These are phyloP conservation scores for Coniophora puteana DNA, from an alignment of 1,284 basidiomycete genomes.

Conservation along the genomic window DNA sequence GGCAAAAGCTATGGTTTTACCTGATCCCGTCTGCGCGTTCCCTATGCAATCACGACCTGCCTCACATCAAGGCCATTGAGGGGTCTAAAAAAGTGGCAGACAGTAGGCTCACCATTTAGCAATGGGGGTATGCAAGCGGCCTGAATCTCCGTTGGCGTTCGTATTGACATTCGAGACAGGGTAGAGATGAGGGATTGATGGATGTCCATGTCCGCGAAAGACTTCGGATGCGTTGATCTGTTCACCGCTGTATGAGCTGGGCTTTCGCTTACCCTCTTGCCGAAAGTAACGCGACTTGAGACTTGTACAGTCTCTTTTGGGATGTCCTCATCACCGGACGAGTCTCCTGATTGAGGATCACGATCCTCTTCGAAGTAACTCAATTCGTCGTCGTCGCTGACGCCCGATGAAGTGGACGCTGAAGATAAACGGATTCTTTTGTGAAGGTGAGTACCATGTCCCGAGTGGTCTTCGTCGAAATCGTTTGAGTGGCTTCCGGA, in stretches of 20 bases:
- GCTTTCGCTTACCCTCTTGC: background rate
- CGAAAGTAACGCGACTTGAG: background rate
- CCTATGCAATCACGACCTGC: slow-evolving; percentile 92
- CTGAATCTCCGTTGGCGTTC: slow-evolving; percentile 87
- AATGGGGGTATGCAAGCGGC: slow-evolving; percentile 87
- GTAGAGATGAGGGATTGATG: slow-evolving; percentile 68
- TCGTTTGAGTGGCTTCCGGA: no score
- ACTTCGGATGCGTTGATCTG: slow-evolving; percentile 11
- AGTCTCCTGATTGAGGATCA: no score
- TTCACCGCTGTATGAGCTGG: slow-evolving; percentile 1
- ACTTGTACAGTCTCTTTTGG: background rate
- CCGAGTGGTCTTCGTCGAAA: no score
- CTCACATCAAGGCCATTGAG: slow-evolving; percentile 26
- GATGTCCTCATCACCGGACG: no score
- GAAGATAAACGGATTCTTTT: no score
- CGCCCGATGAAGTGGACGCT: no score
- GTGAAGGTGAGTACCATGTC: no score
- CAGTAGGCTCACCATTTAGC: slow-evolving; percentile 57
- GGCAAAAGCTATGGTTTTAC: slow-evolving; percentile 97
- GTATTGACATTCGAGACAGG: slow-evolving; percentile 83
- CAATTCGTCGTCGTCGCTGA: no score
- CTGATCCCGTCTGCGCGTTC: slow-evolving; percentile 96
- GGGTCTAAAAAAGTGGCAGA: background rate
- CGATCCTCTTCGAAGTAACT: no score
- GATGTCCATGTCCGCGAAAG: slow-evolving; percentile 75